These are phyloP conservation scores for Echinochloa phyllopogon DNA, from an alignment of 176 grass and related monocot genomes.

Conservation along the genomic window DNA sequence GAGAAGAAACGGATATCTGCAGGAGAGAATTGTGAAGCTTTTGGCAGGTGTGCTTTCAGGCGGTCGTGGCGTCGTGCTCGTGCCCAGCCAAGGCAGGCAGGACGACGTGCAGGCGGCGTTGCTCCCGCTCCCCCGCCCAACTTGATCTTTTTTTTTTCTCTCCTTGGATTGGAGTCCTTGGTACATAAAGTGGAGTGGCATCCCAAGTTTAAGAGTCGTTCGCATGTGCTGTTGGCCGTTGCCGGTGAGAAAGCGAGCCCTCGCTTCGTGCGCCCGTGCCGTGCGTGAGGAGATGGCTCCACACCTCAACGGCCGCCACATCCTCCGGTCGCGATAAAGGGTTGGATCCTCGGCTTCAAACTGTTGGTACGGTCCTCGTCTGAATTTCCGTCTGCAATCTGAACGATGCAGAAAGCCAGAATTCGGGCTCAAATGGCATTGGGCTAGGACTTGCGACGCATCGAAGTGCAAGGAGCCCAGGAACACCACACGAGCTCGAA, in stretches of 20 bases:
- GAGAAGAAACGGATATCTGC: too few relatives aligned
- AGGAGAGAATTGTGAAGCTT: not conserved
- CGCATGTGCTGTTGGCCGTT: not conserved
- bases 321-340: not conserved
- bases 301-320: not conserved
- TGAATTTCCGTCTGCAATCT: not conserved
- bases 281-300: not conserved
- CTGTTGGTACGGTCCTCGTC: not conserved
- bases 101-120: not conserved
- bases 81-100: not conserved
- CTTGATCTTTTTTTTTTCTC: not conserved
- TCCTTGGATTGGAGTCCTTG: not conserved
- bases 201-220: not conserved
- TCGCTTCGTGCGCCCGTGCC: not conserved
- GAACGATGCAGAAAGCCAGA: not conserved
- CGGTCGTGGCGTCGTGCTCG: too few relatives aligned
- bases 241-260: not conserved
- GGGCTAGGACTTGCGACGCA: not conserved
- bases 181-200: conserved; percentile 1
- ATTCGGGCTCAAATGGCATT: not conserved
- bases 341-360: not conserved
- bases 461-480: not conserved
- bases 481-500: not conserved
- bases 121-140: not conserved
- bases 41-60: not conserved